These are phyloP conservation scores for Clarkia xantiana DNA, from an alignment of 345 rosid genomes.

Conservation along the genomic window DNA sequence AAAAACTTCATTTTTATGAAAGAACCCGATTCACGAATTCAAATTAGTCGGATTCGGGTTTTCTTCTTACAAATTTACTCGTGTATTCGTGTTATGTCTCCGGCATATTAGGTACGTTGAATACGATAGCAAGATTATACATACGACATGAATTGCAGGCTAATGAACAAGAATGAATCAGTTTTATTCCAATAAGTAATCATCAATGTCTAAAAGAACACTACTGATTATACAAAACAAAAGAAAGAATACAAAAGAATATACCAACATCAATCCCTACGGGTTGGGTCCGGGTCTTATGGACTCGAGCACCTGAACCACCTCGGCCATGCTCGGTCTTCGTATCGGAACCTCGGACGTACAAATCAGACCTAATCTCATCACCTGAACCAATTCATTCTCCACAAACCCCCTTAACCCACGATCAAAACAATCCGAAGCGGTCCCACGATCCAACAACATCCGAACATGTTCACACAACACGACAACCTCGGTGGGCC, in stretches of 20 bases:
- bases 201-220: conserved; percentile 16
- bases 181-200: conserved; percentile 24
- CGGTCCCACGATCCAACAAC: conserved; percentile 56
- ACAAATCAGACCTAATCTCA: conserved; percentile 84
- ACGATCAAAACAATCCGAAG: conserved; percentile 75
- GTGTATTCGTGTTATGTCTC: too few species aligned
- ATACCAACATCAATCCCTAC: conserved; percentile 12
- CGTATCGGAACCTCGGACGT: conserved; percentile 56
- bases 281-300: conserved; percentile 52
- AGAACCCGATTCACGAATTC: conserved; percentile 1
- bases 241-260: conserved; percentile 44
- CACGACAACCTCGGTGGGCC: conserved; percentile 47
- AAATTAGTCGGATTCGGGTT: not conserved
- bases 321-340: conserved; percentile 98
- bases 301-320: conserved; percentile 91
- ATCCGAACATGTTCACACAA: conserved; percentile 73
- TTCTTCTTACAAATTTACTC: not conserved
- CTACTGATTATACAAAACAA: not conserved
- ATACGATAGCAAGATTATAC: not conserved
- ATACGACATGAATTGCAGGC: not conserved
- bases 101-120: too few species aligned
- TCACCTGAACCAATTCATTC: conserved; percentile 80
- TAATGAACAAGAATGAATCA: conserved; percentile 14
- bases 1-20: conserved; percentile 11
- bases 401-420: conserved; percentile 63